Evolutionary conservation across 257 asterid genomes (phyloP), one percentile per base, ranked within the genome.

Genomic region (Lavandula angustifolia): DNA sequence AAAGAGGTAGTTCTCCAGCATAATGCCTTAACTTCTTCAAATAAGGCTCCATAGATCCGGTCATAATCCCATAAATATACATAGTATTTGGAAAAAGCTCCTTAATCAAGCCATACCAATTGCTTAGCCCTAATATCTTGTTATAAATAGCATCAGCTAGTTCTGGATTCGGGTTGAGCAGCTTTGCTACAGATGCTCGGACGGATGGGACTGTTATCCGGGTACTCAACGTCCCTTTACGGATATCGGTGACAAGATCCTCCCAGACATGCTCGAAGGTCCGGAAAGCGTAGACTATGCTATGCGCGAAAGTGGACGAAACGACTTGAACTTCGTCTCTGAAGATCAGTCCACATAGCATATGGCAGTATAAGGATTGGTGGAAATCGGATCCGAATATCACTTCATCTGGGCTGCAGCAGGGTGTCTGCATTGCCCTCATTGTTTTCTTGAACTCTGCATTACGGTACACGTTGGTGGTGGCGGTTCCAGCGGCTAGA

Each of bases 41-140:
- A 68, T 94, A 94, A 3, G 94, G 99, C 53, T 87, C 99, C 99
- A 94, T 94, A 5, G 97, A 87, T 3, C 99, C 99, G 0, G 99
- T 94, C 96, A 90, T 94, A 62, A 94, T 87, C 42, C 97, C 97
- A 1, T 89, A 87, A 8, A 94, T 73, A 61, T 90, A 94, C 76
- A 77, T 82, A 6, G 82, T 76, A 35, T 83, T 84, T 3, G 99
- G 99, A 72, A 94, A 87, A 9, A 87, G 64, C 68, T 70, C 94
- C 0, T 68, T 83, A 46, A 94, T 87, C 53, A 94, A 50, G 5
- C 95, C 97, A 47, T 87, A 84, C 95, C 94, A 87, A 51, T 84
- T 84, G 63, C 86, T 87, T 35, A 92, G 62, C 10, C 88, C 84
- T 35, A 38, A 35, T 37, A 86, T 81, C 79, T 77, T 87, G 46